Percentiles rank a stretch among this genome's conserved stretches.
phyloP scores from a whole-genome alignment of 192 early-diverging fungal species.

The Entomortierella beljakovae region DNA sequence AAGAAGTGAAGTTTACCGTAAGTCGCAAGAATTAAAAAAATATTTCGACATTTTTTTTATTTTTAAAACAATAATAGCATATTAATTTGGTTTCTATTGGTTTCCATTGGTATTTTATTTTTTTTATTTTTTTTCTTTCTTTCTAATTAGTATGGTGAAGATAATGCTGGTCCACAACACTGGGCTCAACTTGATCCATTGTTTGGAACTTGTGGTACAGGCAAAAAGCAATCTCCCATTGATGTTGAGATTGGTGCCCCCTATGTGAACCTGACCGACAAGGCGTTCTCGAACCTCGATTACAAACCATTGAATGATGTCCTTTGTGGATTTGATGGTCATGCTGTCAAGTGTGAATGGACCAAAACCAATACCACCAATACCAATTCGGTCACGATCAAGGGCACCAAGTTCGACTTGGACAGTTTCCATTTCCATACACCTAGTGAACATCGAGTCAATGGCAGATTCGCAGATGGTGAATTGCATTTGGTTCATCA shows the following conservation, averaged over 20 bases:
- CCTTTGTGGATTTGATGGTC: slow-evolving; percentile 53
- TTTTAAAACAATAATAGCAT: too few species aligned
- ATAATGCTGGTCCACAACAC: slow-evolving; percentile 26
- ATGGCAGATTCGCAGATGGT: slow-evolving; percentile 42
- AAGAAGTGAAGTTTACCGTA: too few species aligned
- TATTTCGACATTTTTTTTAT: too few species aligned
- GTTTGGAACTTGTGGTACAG: slow-evolving; percentile 37
- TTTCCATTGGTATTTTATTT: background rate
- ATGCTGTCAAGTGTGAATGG: slow-evolving; percentile 54
- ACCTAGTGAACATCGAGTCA: slow-evolving; percentile 68
- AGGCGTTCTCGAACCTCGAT: slow-evolving; percentile 5
- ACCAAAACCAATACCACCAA: slow-evolving; percentile 1
- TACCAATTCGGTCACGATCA: slow-evolving; percentile 23
- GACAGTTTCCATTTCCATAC: slow-evolving; percentile 72
- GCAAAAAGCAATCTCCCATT: slow-evolving; percentile 64
- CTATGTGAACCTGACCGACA: slow-evolving; percentile 1
- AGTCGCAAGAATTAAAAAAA: too few species aligned
- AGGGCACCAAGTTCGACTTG: slow-evolving; percentile 54
- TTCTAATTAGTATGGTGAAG: slow-evolving; percentile 21
- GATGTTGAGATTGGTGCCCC: slow-evolving; percentile 46
- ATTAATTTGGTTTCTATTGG: background rate
- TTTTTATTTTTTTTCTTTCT: background rate
- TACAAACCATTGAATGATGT: slow-evolving; percentile 20
- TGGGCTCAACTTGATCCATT: slow-evolving; percentile 39
- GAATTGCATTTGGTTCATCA: slow-evolving; percentile 69